phyloP scores from a whole-genome alignment of 148 eudicot genomes.

The Chenopodium album region DNA sequence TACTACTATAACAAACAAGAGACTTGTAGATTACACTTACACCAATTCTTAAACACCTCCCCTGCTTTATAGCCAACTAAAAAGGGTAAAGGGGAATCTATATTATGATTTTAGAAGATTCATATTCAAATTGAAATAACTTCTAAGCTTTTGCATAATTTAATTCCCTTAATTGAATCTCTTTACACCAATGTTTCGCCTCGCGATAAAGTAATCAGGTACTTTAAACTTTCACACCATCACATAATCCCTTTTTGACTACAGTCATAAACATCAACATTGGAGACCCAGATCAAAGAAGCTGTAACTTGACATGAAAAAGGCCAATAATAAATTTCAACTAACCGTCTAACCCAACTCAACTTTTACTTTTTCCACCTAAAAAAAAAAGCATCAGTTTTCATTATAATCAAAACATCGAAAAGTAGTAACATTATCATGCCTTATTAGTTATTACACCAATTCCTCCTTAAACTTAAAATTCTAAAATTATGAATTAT shows the following conservation, averaged over 20 bases:
- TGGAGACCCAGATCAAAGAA: not conserved
- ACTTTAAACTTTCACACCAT: not conserved
- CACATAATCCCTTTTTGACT: not conserved
- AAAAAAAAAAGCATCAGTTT: not conserved
- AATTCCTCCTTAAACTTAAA: not conserved
- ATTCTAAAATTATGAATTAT: not conserved
- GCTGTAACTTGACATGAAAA: not conserved
- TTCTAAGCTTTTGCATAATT: not conserved
- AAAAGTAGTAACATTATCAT: not conserved
- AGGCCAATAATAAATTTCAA: not conserved
- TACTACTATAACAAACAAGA: not conserved
- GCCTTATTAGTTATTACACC: not conserved
- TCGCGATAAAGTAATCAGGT: not conserved
- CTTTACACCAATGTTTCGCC: not conserved
- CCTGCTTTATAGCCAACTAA: not conserved
- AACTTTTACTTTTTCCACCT: not conserved
- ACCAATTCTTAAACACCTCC: slow-evolving; percentile 1
- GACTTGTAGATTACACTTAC: not conserved
- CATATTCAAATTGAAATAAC: not conserved
- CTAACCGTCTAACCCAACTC: not conserved
- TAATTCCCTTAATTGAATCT: not conserved
- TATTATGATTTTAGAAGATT: not conserved
- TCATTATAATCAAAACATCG: not conserved
- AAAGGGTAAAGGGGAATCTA: not conserved
- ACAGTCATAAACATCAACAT: not conserved